Conservation (phyloP, 441 rosid genomes). For the Hypseocharis bilobata region DNA sequence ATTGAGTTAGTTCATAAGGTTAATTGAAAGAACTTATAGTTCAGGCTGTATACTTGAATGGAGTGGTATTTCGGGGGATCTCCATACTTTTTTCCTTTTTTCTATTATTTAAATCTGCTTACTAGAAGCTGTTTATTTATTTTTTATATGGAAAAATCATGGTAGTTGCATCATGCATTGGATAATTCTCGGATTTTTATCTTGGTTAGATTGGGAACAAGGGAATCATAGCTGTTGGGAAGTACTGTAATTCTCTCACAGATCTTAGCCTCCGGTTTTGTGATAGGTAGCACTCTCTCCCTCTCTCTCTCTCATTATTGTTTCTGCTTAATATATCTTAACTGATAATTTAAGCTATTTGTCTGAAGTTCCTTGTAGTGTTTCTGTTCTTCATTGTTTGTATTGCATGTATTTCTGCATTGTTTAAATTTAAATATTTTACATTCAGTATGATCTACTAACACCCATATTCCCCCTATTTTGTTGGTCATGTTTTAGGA, state of each 20-base stretch:
- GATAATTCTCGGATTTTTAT: conserved; percentile 3
- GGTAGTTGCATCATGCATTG: neutral
- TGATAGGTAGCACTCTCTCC: conserved; percentile 62
- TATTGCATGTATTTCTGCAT: neutral
- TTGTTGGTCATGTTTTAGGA: neutral
- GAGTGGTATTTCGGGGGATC: too few relatives aligned
- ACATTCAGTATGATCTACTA: too few relatives aligned
- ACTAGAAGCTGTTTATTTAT: too few relatives aligned
- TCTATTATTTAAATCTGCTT: too few relatives aligned
- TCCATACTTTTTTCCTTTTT: too few relatives aligned
- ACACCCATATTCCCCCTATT: neutral
- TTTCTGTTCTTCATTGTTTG: neutral
- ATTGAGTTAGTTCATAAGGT: too few relatives aligned
- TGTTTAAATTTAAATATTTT: too few relatives aligned
- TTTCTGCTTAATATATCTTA: neutral
- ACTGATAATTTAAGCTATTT: neutral
- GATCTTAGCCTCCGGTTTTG: conserved; percentile 84
- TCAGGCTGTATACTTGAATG: too few relatives aligned
- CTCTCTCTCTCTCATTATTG: too few relatives aligned
- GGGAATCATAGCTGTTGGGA: conserved; percentile 68
- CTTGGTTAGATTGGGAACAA: conserved; percentile 59
- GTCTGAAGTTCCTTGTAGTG: neutral
- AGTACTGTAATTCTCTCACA: conserved; percentile 58
- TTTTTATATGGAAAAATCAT: too few relatives aligned
- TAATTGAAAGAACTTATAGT: too few relatives aligned